These are phyloP conservation scores for Taphrina flavorubra DNA, from an alignment of 1,139 yeast species.

Conservation along the genomic window DNA sequence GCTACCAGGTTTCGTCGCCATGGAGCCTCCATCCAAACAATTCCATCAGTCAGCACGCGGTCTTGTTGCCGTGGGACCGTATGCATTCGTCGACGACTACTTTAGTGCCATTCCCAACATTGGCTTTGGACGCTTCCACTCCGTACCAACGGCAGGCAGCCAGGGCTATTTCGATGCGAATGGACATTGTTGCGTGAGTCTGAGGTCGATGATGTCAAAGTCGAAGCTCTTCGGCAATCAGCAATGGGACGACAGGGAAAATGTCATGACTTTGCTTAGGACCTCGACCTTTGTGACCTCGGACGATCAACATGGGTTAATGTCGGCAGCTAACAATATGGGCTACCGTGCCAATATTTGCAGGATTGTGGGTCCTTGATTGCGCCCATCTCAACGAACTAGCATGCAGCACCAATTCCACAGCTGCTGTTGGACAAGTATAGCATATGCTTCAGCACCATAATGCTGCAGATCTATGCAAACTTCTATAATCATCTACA, in stretches of 20 bases:
- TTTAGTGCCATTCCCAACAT: not conserved
- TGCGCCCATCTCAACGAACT: too few relatives aligned
- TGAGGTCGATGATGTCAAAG: not conserved
- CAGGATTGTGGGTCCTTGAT: not conserved
- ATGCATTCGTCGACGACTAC: slow-evolving; percentile 13
- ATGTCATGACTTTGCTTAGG: not conserved
- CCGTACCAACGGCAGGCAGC: not conserved
- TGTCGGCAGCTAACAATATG: not conserved
- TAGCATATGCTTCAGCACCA: too few relatives aligned
- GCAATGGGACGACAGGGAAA: slow-evolving; percentile 10
- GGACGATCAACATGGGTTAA: slow-evolving; percentile 1
- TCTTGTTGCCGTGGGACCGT: slow-evolving; percentile 8
- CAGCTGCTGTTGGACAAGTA: too few relatives aligned
- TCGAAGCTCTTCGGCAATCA: slow-evolving; percentile 16
- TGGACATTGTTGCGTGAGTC: slow-evolving; percentile 3
- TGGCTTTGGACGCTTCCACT: slow-evolving; percentile 11
- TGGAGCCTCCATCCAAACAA: slow-evolving; percentile 21
- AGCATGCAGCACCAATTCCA: too few relatives aligned
- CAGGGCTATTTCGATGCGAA: slow-evolving; percentile 1
- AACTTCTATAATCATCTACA: too few relatives aligned
- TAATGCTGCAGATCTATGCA: too few relatives aligned
- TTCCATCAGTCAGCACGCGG: not conserved
- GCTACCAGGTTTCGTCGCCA: slow-evolving; percentile 7
- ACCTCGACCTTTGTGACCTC: not conserved
- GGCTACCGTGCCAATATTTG: slow-evolving; percentile 1